phyloP scores from a whole-genome alignment of 345 rosid species.

The Diplotaxis tenuifolia region DNA sequence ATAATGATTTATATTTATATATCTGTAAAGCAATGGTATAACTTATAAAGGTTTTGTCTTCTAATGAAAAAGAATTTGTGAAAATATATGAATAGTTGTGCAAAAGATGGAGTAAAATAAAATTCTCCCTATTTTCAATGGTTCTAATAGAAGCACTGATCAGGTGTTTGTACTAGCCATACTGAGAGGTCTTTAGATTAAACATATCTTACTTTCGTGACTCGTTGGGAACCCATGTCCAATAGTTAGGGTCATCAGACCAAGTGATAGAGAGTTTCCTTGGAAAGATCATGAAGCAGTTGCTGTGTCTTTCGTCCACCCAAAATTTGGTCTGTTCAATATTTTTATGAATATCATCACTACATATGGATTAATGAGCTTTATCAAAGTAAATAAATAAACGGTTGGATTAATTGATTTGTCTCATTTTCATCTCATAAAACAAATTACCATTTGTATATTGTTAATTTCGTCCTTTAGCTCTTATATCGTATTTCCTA shows the following conservation, averaged over 20 bases:
- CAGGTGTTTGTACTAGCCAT: background rate
- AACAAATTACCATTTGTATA: background rate
- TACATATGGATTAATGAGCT: background rate
- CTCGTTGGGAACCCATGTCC: slow-evolving; percentile 54
- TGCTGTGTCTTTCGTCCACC: slow-evolving; percentile 52
- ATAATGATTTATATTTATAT: too few relatives aligned
- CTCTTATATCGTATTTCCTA: background rate
- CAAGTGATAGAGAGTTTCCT: slow-evolving; percentile 57
- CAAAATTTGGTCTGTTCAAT: slow-evolving; percentile 45
- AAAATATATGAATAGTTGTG: too few relatives aligned
- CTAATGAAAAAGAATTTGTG: too few relatives aligned
- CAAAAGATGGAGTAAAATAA: too few relatives aligned
- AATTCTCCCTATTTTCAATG: background rate
- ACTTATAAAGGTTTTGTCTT: too few relatives aligned
- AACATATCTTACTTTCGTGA: slow-evolving; percentile 38
- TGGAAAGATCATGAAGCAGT: slow-evolving; percentile 67
- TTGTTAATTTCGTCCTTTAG: background rate
- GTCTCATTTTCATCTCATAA: background rate
- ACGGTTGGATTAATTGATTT: background rate
- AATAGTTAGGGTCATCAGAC: slow-evolving; percentile 47
- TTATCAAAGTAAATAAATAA: background rate
- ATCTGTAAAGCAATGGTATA: too few relatives aligned
- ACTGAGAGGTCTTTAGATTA: background rate
- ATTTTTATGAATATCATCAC: slow-evolving; percentile 6
- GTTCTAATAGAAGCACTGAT: background rate